Percentiles rank a stretch among this genome's conserved stretches.
phyloP scores from a whole-genome alignment of 2,329 filamentous ascomycete species.

The Alternaria postmessia region DNA sequence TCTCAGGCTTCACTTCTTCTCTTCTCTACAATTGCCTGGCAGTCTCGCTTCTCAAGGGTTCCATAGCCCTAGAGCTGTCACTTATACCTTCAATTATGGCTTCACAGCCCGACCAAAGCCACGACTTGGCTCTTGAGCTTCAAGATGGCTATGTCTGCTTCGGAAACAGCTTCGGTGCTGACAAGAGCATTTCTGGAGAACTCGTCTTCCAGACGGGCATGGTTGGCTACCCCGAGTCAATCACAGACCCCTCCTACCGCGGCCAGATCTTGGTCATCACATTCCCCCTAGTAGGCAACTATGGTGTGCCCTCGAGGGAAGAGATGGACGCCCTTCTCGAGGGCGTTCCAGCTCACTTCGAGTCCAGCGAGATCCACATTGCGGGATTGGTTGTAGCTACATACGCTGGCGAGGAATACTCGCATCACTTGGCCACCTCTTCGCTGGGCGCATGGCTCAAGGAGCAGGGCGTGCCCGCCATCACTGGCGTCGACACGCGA shows the following conservation, averaged over 20 bases:
- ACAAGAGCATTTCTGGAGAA: slow-evolving; percentile 94
- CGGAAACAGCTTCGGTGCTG: slow-evolving; percentile 94
- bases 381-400: slow-evolving; percentile 89
- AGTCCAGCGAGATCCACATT: slow-evolving; percentile 91
- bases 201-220: slow-evolving; percentile 99
- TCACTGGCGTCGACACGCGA: slow-evolving; percentile 94
- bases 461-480: slow-evolving; percentile 91
- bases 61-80: slow-evolving; percentile 47
- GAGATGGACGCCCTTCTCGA: slow-evolving; percentile 83
- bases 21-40: slow-evolving; percentile 40
- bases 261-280: slow-evolving; percentile 97
- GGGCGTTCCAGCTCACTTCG: slow-evolving; percentile 90
- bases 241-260: slow-evolving; percentile 86
- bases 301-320: slow-evolving; percentile 90
- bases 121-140: slow-evolving; percentile 86
- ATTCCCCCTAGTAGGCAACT: slow-evolving; percentile 95
- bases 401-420: slow-evolving; percentile 94
- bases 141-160: slow-evolving; percentile 91
- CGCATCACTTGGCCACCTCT: slow-evolving; percentile 89
- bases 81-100: slow-evolving; percentile 42
- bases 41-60: slow-evolving; percentile 44
- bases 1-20: slow-evolving; percentile 23
- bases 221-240: slow-evolving; percentile 96
- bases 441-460: slow-evolving; percentile 95
- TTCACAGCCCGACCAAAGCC: slow-evolving; percentile 51